phyloP scores from a whole-genome alignment of 2,329 filamentous ascomycete genomes.

The Colletotrichum orbiculare region DNA sequence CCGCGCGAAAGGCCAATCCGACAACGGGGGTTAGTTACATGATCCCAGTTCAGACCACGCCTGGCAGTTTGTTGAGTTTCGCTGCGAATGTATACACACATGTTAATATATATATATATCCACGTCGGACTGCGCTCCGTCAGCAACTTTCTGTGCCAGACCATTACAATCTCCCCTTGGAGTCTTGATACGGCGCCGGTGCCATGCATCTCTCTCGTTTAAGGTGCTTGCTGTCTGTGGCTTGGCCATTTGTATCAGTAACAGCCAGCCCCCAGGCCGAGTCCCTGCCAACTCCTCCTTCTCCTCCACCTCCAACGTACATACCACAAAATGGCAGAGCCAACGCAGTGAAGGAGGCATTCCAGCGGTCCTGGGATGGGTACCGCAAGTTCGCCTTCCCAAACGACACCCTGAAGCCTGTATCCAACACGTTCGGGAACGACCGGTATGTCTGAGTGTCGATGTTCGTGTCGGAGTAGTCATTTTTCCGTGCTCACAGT shows the following conservation, averaged over 20 bases:
- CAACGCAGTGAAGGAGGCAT: conserved; percentile 74
- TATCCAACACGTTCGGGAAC: conserved; percentile 73
- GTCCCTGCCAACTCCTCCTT: background rate
- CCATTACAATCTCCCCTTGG: background rate
- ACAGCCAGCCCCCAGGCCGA: conserved; percentile 12
- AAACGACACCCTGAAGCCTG: conserved; percentile 78
- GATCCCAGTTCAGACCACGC: conserved; percentile 2
- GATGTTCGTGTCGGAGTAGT: background rate
- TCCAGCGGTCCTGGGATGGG: conserved; percentile 77
- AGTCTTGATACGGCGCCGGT: too few relatives aligned
- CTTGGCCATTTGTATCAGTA: conserved; percentile 12
- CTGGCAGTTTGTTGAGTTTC: background rate
- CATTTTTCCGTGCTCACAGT: conserved; percentile 33
- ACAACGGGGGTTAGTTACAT: conserved; percentile 14
- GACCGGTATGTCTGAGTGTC: conserved; percentile 66
- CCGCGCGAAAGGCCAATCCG: background rate
- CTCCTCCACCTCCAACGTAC: conserved; percentile 15
- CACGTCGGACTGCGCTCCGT: background rate
- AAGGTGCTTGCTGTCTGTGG: conserved; percentile 6
- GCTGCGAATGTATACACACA: too few relatives aligned
- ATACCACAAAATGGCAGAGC: conserved; percentile 57
- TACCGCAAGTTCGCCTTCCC: conserved; percentile 82
- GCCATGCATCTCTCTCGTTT: conserved; percentile 14
- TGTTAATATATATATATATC: too few relatives aligned
- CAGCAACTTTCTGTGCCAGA: background rate